Conservation (phyloP, 2,329 filamentous ascomycete species). For the Neocucurbitaria cava region DNA sequence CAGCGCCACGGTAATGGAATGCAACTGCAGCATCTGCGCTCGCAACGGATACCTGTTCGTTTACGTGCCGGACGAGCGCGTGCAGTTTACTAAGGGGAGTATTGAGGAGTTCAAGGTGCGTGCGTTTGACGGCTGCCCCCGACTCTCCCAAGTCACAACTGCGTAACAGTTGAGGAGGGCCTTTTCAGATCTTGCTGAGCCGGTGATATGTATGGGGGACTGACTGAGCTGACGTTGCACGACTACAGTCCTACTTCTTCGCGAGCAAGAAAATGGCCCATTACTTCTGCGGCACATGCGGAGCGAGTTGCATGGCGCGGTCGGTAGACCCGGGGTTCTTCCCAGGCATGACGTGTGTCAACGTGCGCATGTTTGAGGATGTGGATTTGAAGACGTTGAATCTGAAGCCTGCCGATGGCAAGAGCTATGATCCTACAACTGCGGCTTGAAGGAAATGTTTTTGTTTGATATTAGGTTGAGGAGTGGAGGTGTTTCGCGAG, state of each 20-base stretch:
- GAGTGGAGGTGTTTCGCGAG: not conserved
- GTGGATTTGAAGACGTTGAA: constrained; percentile 36
- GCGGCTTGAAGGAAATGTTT: not conserved
- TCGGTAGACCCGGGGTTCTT: constrained; percentile 23
- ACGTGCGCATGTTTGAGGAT: constrained; percentile 37
- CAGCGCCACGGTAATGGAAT: constrained; percentile 51
- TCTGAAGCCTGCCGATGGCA: constrained; percentile 32
- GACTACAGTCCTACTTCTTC: constrained; percentile 35
- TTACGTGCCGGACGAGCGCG: constrained; percentile 22
- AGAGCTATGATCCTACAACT: constrained; percentile 16
- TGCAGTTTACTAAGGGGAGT: constrained; percentile 28
- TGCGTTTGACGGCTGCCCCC: too few species aligned
- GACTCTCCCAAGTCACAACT: too few species aligned
- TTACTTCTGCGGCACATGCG: constrained; percentile 43
- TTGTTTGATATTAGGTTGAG: too few species aligned
- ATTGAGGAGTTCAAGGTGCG: constrained; percentile 27
- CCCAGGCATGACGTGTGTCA: constrained; percentile 28
- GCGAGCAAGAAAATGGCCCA: constrained; percentile 23
- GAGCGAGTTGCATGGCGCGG: constrained; percentile 31
- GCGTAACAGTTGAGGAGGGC: too few species aligned
- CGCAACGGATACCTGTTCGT: constrained; percentile 61
- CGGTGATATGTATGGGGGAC: too few species aligned
- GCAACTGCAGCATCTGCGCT: constrained; percentile 63
- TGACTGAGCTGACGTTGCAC: not conserved
- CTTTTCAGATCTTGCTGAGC: too few species aligned